Evolutionary conservation across 2,329 filamentous ascomycete species (phyloP), one percentile per base, ranked within the genome.

Genomic region (Gnomoniopsis sp.): DNA sequence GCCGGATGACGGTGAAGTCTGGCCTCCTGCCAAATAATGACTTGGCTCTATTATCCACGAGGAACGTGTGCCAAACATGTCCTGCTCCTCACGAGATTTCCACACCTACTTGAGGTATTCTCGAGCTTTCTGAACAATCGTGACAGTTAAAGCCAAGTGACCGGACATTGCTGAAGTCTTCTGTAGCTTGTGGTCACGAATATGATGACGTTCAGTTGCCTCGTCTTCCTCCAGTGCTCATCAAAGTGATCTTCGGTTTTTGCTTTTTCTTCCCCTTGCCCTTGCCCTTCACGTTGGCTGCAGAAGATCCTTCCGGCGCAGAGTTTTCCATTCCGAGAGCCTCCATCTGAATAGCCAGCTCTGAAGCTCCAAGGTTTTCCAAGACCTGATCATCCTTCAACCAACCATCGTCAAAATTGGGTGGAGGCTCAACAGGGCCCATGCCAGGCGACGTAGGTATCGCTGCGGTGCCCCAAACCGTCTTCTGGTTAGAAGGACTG

Each of bases 381-480:
- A 96, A 70, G 58, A 96, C 85, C 58, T 88, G 87, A 67, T 96
- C 90, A 1, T 88, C 91, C 66, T 90, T 87, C 17, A 93, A 77
- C 93, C 93, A 97, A 0, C 93, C 93, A 70, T 97, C 93, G 62
- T 92, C 85, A 12, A 52, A 26, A 43, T 51, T 53, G 38, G 53
- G 57, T 38, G 55, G 61, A 60, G 71, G 66, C 12, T 73, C 62
- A 2, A 79, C 70, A 30, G 73, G 73, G 30, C 85, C 67, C 12
- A 83, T 80, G 12, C 55, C 46, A 2, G 87, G 85, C 3, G 85
- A 87, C 1, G 75, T 75, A 0, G 85, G 77, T 2, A 96, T 76
- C 0, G 83, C 85, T 3, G 84, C 80, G 0, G 93, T 98, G n/a
- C 93, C 93, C 93, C 93, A 98, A 0, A 98, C 91, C 0, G 93